Base-by-base conservation (phyloP, 176 grass and related monocot genomes). In the Leersia perrieri region DNA sequence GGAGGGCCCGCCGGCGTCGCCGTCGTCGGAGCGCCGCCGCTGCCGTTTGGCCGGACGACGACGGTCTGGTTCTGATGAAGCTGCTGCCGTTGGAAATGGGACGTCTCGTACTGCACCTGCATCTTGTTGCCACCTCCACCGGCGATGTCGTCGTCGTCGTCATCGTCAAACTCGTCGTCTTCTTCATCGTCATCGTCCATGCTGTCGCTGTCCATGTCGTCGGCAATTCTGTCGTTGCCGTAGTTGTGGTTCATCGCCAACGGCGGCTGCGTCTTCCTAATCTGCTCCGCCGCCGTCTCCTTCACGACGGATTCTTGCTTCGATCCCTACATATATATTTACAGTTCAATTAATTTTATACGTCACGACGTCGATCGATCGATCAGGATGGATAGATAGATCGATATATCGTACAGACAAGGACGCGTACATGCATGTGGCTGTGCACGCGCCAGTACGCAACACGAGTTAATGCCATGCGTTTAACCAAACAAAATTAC, bases 1-100 rank as follows among this genome's bases (percentile, higher is more conserved):
- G 35, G 35, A 30, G 22, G 69, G 4, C 53, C 53, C 3, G 78
- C 70, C 27, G 66, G 38, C 3, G 49, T 2, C 27, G 66, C 31
- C 3, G 49, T 2, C 35, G 78, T 79, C 30, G 77, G 73, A 57
- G 78, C 73, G 8, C 39, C 72, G 31, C 58, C n/a, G 28, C 74
- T 62, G 28, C 75, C 78, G 60, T 77, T 87, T 4, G 81, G 83
- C 61, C 76, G 49, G 82, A 75, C 87, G 53, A 47, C 71, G 55
- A 77, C 27, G 36, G 12, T 80, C 82, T 79, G 68, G 18, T 88
- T 58, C 15, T 80, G 68, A 28, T 80, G 68, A 28, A 79, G 65
- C 5, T 45, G 86, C 68, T 49, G 87, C 73, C 86, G 81, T 79
- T 91, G 95, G 80, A 92, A 98, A 74, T 98, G 92, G 78, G 90